These are phyloP conservation scores for Stagonosporopsis tanaceti DNA, from an alignment of 2,329 filamentous ascomycete species.

Conservation along the genomic window DNA sequence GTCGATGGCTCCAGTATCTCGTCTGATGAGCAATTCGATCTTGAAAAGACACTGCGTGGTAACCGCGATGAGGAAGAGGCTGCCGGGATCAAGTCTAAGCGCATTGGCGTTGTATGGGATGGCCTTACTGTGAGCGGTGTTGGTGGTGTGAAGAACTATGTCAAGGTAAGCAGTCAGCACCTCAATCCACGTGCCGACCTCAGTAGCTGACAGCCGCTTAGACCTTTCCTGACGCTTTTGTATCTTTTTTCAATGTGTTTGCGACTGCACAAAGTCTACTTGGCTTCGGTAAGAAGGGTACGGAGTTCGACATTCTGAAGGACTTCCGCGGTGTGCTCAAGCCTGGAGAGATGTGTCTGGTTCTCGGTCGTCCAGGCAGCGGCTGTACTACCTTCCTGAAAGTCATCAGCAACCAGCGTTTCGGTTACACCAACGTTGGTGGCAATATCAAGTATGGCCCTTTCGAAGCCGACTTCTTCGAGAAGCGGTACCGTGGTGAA, in stretches of 20 bases:
- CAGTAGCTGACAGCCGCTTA: constrained; percentile 34
- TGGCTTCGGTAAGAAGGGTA: constrained; percentile 71
- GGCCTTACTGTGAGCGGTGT: constrained; percentile 77
- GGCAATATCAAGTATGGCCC: constrained; percentile 82
- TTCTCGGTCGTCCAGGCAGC: constrained; percentile 76
- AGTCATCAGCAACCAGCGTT: constrained; percentile 63
- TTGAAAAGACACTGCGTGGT: constrained; percentile 77
- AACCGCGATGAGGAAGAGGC: constrained; percentile 74
- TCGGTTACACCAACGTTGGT: constrained; percentile 66
- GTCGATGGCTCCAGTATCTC: constrained; percentile 41
- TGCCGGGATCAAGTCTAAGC: constrained; percentile 81
- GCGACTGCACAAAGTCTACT: constrained; percentile 70
- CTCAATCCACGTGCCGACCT: constrained; percentile 22
- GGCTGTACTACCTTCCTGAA: constrained; percentile 65
- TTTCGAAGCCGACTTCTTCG: constrained; percentile 74
- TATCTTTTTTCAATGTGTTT: constrained; percentile 78
- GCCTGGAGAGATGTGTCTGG: constrained; percentile 88
- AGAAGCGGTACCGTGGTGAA: constrained; percentile 77
- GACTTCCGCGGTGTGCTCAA: constrained; percentile 66
- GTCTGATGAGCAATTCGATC: constrained; percentile 68
- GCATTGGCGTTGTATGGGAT: constrained; percentile 77
- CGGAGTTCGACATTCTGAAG: constrained; percentile 76
- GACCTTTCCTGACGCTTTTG: constrained; percentile 80
- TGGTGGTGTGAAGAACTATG: constrained; percentile 76
- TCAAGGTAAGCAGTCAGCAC: constrained; percentile 48